These are phyloP conservation scores for Aspergillus ellipticus DNA, from an alignment of 495 filamentous ascomycete genomes.

Conservation along the genomic window DNA sequence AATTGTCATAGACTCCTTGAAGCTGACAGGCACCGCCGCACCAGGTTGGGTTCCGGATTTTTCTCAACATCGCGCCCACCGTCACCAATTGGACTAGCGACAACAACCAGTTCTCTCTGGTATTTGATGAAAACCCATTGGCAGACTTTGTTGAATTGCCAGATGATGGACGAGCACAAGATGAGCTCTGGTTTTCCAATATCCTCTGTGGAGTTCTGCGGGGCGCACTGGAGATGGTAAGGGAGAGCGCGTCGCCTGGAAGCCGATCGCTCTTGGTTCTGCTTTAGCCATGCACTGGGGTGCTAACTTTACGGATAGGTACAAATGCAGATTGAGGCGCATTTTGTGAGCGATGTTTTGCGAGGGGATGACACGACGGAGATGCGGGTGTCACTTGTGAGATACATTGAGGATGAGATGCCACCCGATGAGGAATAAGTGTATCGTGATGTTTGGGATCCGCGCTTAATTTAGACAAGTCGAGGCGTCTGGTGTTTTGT, in stretches of 20 bases:
- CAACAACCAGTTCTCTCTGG: slow-evolving; percentile 90
- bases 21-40: not conserved
- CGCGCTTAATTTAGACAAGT: slow-evolving; percentile 1
- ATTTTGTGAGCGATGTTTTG: slow-evolving; percentile 92
- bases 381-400: slow-evolving; percentile 88
- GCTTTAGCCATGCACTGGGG: slow-evolving; percentile 14
- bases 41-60: slow-evolving; percentile 97
- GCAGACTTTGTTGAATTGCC: slow-evolving; percentile 97
- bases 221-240: slow-evolving; percentile 92
- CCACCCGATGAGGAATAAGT: slow-evolving; percentile 88
- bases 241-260: slow-evolving; percentile 12
- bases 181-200: slow-evolving; percentile 98
- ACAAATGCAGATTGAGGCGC: slow-evolving; percentile 97
- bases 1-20: not conserved
- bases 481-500: slow-evolving; percentile 24
- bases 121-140: slow-evolving; percentile 95
- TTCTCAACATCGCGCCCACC: slow-evolving; percentile 93
- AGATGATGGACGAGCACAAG: slow-evolving; percentile 91
- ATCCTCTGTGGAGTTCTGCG: slow-evolving; percentile 90
- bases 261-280: not conserved
- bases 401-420: slow-evolving; percentile 97
- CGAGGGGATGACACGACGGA: slow-evolving; percentile 94
- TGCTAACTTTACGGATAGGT: slow-evolving; percentile 51
- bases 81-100: slow-evolving; percentile 95
- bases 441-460: not conserved